Evolutionary conservation across 345 rosid species (phyloP).

Genomic region (Melaleuca quinquenervia): DNA sequence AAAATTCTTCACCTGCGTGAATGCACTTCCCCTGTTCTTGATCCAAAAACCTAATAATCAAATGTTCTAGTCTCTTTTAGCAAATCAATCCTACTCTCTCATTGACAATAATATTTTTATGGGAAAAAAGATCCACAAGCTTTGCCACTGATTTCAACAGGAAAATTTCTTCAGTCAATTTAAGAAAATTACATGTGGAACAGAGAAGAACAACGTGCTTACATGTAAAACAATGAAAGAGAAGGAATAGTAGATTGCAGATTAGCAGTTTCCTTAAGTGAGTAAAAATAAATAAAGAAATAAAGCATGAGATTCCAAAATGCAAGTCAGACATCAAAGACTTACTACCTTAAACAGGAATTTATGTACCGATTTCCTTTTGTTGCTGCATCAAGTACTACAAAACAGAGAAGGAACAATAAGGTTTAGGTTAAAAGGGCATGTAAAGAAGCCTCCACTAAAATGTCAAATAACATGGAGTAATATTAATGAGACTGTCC

Average conservation of each 20-base stretch:
- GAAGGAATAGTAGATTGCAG: background rate
- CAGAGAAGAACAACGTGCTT: background rate
- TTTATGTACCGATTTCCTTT: conserved; percentile 88
- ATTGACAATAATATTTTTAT: background rate
- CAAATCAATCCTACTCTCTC: background rate
- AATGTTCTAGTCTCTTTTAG: background rate
- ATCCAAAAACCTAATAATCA: background rate
- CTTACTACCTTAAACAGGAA: conserved; percentile 72
- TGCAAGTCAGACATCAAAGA: background rate
- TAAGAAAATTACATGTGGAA: background rate
- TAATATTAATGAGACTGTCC: background rate
- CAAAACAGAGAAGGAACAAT: background rate
- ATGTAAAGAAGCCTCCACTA: background rate
- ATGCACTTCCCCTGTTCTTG: background rate
- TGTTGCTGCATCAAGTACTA: conserved; percentile 83
- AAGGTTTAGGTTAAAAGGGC: background rate
- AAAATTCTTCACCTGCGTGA: background rate
- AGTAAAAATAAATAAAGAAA: no score
- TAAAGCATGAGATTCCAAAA: background rate
- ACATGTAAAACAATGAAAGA: background rate
- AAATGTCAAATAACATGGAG: background rate
- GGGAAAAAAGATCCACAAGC: background rate
- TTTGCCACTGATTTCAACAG: background rate
- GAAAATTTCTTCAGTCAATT: background rate
- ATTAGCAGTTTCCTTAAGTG: background rate